Evolutionary conservation across 2,329 filamentous ascomycete species (phyloP).

Genomic region (Penicillium crustosum): DNA sequence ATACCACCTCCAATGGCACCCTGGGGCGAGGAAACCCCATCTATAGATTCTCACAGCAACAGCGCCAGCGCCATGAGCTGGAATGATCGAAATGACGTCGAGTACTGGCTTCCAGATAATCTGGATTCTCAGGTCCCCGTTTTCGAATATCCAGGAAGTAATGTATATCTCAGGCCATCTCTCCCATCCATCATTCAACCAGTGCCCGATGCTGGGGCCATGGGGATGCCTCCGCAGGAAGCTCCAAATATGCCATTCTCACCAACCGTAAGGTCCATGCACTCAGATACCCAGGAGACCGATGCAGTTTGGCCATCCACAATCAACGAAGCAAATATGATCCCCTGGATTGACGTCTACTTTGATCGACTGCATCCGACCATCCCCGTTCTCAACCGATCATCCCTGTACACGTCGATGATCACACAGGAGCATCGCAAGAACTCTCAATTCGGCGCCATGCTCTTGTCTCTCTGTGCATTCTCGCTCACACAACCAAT

Average conservation of each 20-base stretch:
- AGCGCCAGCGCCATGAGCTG: conserved; percentile 24
- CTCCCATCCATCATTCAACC: conserved; percentile 37
- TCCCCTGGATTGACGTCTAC: conserved; percentile 46
- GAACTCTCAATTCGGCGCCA: conserved; percentile 46
- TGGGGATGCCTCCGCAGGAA: conserved; percentile 23
- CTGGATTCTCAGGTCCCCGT: conserved; percentile 36
- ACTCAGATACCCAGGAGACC: conserved; percentile 21
- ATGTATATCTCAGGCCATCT: conserved; percentile 36
- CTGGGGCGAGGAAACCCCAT: conserved; percentile 25
- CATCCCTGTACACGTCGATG: conserved; percentile 44
- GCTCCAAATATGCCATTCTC: conserved; percentile 22
- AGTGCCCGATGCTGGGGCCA: conserved; percentile 20
- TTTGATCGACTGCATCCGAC: conserved; percentile 48
- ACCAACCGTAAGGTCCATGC: conserved; percentile 20
- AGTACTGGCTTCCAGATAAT: conserved; percentile 40
- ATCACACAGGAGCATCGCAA: conserved; percentile 45
- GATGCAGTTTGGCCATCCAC: conserved; percentile 40
- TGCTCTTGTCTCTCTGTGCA: conserved; percentile 45
- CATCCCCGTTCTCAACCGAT: conserved; percentile 43
- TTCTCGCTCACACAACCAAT: conserved; percentile 49
- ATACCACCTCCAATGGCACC: conserved; percentile 20
- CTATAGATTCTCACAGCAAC: conserved; percentile 24
- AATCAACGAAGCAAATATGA: conserved; percentile 44
- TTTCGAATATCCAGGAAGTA: conserved; percentile 37
- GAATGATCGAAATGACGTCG: conserved; percentile 32